A percentile compares a stretch with the other conserved stretches of the same genome.
Evolutionary conservation across 2,329 filamentous ascomycete species (phyloP).

Genomic region (Aschersonia sp.): DNA sequence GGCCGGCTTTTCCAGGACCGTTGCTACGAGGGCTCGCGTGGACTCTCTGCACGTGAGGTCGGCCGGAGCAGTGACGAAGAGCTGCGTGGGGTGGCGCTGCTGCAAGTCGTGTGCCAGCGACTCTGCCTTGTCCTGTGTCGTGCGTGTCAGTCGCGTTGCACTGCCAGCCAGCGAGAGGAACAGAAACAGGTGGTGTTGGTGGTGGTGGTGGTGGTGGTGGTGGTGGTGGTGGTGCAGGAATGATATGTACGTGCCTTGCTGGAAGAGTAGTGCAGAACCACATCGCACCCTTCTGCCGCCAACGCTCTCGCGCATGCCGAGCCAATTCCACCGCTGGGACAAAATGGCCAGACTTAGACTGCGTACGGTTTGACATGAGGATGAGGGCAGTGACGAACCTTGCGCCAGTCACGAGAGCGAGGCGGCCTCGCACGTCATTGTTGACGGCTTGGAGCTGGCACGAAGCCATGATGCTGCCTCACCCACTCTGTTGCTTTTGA

Average conservation of each 20-base stretch:
- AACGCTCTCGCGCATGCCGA: constrained; percentile 3
- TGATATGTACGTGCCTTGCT: constrained; percentile 1
- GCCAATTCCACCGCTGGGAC: constrained; percentile 3
- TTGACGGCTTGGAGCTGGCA: constrained; percentile 1
- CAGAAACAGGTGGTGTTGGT: background rate
- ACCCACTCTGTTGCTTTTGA: background rate
- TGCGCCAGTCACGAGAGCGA: constrained; percentile 4
- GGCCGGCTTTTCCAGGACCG: background rate
- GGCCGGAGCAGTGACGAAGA: constrained; percentile 2
- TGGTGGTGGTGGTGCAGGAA: background rate
- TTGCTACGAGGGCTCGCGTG: constrained; percentile 1
- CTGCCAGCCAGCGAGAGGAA: too few relatives aligned
- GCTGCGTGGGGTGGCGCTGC: constrained; percentile 1
- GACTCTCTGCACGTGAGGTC: constrained; percentile 3
- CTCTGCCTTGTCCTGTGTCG: constrained; percentile 2
- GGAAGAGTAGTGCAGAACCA: constrained; percentile 3
- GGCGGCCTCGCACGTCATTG: background rate
- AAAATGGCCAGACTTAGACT: background rate
- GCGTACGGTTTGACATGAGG: background rate
- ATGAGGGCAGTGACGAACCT: background rate
- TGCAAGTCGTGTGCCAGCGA: background rate
- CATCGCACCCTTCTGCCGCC: constrained; percentile 4
- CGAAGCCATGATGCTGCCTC: background rate
- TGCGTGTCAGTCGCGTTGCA: too few relatives aligned
- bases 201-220: background rate